phyloP scores from a whole-genome alignment of 352 stramenopile species.

The Phytopythium montanum region DNA sequence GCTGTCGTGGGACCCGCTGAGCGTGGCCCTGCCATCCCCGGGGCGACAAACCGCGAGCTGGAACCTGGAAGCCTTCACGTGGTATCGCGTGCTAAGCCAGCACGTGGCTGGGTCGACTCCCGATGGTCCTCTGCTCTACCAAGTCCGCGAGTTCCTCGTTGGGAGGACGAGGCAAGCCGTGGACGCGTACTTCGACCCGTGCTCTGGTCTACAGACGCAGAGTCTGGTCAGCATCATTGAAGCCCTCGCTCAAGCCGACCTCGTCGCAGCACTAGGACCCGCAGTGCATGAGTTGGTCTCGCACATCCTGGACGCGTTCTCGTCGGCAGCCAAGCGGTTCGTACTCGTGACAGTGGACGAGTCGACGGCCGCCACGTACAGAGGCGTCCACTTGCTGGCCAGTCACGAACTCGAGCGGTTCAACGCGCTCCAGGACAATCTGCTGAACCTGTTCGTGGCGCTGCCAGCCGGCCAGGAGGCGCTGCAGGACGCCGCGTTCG shows the following conservation, averaged over 20 bases:
- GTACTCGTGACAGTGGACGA: slow-evolving; percentile 39
- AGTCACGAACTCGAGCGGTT: slow-evolving; percentile 46
- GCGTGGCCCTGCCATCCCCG: slow-evolving; percentile 14
- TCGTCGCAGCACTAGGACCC: slow-evolving; percentile 21
- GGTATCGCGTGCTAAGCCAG: slow-evolving; percentile 44
- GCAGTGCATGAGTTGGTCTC: slow-evolving; percentile 23
- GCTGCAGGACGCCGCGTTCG: slow-evolving; percentile 37
- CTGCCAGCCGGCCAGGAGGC: slow-evolving; percentile 23
- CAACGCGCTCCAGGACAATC: slow-evolving; percentile 56
- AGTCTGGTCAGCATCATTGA: slow-evolving; percentile 53
- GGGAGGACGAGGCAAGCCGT: slow-evolving; percentile 29
- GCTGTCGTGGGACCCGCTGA: slow-evolving; percentile 61
- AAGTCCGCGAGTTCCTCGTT: slow-evolving; percentile 57
- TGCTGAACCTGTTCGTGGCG: slow-evolving; percentile 58
- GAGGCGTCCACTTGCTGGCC: slow-evolving; percentile 21
- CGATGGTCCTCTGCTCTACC: slow-evolving; percentile 29
- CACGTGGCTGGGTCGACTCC: slow-evolving; percentile 15
- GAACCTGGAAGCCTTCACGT: slow-evolving; percentile 41
- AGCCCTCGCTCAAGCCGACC: slow-evolving; percentile 31
- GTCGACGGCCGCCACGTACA: slow-evolving; percentile 2
- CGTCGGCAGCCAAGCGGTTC: slow-evolving; percentile 31
- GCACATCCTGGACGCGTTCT: slow-evolving; percentile 26
- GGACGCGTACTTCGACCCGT: slow-evolving; percentile 51
- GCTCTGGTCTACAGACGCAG: slow-evolving; percentile 47
- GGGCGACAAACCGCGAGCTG: slow-evolving; percentile 14